Base-by-base conservation (phyloP, 495 filamentous ascomycete species). In the Neurospora hispaniola region DNA sequence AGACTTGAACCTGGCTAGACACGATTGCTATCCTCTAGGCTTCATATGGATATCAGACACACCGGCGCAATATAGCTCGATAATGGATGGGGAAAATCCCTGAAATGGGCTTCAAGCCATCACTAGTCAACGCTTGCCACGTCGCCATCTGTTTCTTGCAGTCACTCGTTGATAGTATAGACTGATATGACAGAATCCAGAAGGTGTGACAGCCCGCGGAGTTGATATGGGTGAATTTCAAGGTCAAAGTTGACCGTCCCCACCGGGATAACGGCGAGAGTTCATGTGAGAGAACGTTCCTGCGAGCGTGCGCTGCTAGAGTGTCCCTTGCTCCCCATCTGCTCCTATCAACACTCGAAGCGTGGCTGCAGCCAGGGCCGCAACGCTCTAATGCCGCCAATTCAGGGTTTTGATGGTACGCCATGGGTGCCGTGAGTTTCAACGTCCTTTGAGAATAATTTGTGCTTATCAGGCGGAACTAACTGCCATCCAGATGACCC, bases 251-350 rank as follows among this genome's bases (percentile, higher is more conserved):
- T 66, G 54, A 66, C 54, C 54, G 27, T 66, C 23, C n/a, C 39
- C 62, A 39, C 46, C 41, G 59, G 42, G 66, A 71, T 40, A 73
- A 70, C 42, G 71, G 74, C 75, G 74, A 59, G 48, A 76, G 72
- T 78, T 80, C 78, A 81, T 81, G 78, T 79, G 76, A 81, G 78
- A 75, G 43, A 12, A 70, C 38, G 38, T 43, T 79, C 72, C 76
- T 80, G 77, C 78, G 73, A 73, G 76, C 73, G 9, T 74, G 72
- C 73, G 69, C 59, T 73, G 46, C 39, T 71, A 71, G 71, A 48
- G 39, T 72, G 42, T 42, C 40, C 23, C 23, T 23, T 41, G 42
- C 39, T 39, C 27, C 20, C 54, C 27, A 12, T 43, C 48, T 70
- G 20, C 48, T 62, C 74, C 70, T 70, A 75, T 72, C 69, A 71